These are phyloP conservation scores for Vitis rotundifolia DNA, from an alignment of 164 flowering plant species.

Conservation along the genomic window DNA sequence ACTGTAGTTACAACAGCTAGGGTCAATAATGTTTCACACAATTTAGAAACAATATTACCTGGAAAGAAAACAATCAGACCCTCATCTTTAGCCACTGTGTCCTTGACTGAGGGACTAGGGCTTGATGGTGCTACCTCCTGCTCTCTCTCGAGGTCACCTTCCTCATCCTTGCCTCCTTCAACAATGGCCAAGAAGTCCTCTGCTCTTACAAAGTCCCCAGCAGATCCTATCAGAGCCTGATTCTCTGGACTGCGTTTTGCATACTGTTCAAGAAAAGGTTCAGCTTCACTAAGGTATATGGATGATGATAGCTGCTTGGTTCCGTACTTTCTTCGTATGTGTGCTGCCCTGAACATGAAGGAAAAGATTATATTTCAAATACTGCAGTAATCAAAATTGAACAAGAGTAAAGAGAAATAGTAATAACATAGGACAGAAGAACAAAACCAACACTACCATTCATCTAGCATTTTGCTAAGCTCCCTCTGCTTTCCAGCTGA, in stretches of 20 bases:
- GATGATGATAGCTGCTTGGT: constrained; percentile 71
- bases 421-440: background rate
- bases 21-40: background rate
- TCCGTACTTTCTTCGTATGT: constrained; percentile 73
- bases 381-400: background rate
- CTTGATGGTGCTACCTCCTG: constrained; percentile 42
- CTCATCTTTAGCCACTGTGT: constrained; percentile 59
- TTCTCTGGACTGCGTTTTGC: constrained; percentile 81
- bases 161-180: constrained; percentile 82
- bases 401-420: background rate
- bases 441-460: constrained; percentile 63
- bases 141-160: constrained; percentile 74
- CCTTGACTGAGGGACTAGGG: constrained; percentile 42
- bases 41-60: constrained; percentile 36
- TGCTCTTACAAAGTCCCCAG: constrained; percentile 76
- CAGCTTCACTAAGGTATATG: constrained; percentile 85
- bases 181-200: constrained; percentile 86
- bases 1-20: background rate
- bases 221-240: constrained; percentile 82
- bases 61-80: constrained; percentile 95
- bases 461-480: constrained; percentile 92
- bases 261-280: constrained; percentile 93
- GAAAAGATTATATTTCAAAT: background rate
- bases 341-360: constrained; percentile 64
- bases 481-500: constrained; percentile 78